These are phyloP conservation scores for Pythium biforme DNA, from an alignment of 352 stramenopile genomes.

Conservation along the genomic window DNA sequence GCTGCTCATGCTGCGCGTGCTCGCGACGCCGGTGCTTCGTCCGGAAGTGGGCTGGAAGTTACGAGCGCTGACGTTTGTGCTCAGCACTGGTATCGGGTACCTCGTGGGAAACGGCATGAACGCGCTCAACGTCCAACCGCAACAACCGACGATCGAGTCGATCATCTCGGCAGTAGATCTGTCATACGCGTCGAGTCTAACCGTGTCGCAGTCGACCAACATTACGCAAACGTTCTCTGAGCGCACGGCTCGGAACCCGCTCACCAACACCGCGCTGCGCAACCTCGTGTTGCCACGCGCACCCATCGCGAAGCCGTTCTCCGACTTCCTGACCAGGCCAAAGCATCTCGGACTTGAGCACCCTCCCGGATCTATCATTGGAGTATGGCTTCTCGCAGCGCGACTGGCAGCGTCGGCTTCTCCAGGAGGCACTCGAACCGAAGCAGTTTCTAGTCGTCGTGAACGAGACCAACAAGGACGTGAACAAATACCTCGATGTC, in stretches of 20 bases:
- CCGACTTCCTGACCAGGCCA: neutral
- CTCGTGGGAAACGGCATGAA: constrained; percentile 8
- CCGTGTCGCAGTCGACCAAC: neutral
- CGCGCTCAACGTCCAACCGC: constrained; percentile 12
- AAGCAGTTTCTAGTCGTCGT: neutral
- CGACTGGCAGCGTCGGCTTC: neutral
- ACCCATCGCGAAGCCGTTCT: neutral
- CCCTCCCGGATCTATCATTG: neutral
- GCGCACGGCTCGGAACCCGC: neutral
- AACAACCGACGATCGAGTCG: neutral
- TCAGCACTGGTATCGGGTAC: neutral
- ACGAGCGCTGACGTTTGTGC: neutral
- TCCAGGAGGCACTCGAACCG: neutral
- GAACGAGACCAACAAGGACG: neutral
- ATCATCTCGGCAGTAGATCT: neutral
- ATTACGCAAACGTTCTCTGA: constrained; percentile 4
- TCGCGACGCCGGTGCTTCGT: neutral
- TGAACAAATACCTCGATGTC: neutral
- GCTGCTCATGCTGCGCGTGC: neutral
- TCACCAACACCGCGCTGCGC: neutral
- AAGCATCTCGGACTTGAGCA: neutral
- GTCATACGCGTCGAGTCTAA: neutral
- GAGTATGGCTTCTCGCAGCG: constrained; percentile 5
- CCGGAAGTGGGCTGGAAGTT: neutral
- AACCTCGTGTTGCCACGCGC: neutral